phyloP scores from a whole-genome alignment of 78 protist genomes.

The Dictyostelium firmibasis region DNA sequence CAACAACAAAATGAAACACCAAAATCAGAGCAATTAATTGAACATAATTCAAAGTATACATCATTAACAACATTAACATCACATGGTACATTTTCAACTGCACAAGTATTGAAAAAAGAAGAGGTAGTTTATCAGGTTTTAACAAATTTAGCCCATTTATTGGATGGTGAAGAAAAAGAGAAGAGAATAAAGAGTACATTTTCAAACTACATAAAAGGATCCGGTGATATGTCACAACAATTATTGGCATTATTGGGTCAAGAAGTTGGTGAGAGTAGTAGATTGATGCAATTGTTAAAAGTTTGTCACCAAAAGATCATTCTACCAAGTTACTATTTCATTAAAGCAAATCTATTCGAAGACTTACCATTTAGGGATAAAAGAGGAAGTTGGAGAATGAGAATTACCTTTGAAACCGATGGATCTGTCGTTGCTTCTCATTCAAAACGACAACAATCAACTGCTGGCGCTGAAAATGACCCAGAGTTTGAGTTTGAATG shows the following conservation, averaged over 20 bases:
- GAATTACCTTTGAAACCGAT: slow-evolving; percentile 52
- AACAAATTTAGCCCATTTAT: background rate
- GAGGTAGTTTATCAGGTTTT: slow-evolving; percentile 61
- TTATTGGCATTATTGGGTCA: background rate
- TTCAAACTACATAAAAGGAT: slow-evolving; percentile 36
- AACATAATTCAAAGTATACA: slow-evolving; percentile 30
- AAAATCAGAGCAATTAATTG: background rate
- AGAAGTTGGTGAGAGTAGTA: slow-evolving; percentile 19
- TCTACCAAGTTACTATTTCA: slow-evolving; percentile 60
- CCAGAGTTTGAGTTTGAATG: slow-evolving; percentile 79
- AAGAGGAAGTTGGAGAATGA: slow-evolving; percentile 64
- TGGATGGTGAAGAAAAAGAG: slow-evolving; percentile 66
- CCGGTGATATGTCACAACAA: slow-evolving; percentile 50
- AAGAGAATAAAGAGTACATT: slow-evolving; percentile 4
- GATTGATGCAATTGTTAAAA: slow-evolving; percentile 44
- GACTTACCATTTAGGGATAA: slow-evolving; percentile 68
- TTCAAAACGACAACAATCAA: slow-evolving; percentile 71
- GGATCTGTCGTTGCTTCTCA: slow-evolving; percentile 23
- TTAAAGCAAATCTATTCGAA: slow-evolving; percentile 72
- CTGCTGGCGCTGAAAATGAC: slow-evolving; percentile 65
- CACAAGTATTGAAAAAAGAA: slow-evolving; percentile 65
- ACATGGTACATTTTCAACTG: slow-evolving; percentile 30
- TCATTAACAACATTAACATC: slow-evolving; percentile 59
- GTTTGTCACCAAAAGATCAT: slow-evolving; percentile 72
- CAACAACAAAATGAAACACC: background rate